Evolutionary conservation across 192 early-diverging fungal genomes (phyloP).

Genomic region (Thoreauomyces humboldtii): DNA sequence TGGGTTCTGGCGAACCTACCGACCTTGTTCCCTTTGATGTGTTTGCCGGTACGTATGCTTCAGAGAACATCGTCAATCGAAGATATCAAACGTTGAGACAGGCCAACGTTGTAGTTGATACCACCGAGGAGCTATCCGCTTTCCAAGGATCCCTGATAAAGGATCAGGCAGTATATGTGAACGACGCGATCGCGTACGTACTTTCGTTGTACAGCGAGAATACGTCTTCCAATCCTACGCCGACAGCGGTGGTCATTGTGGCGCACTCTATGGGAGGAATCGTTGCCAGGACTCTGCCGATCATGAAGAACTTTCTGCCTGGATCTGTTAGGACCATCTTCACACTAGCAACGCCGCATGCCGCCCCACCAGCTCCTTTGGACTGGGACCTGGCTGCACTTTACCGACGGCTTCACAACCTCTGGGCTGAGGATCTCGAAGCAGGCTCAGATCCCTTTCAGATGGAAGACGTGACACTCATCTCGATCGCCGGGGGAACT

Average conservation of each 20-base stretch:
- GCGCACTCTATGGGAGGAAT: slow-evolving; percentile 97
- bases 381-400: slow-evolving; percentile 54
- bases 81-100: background rate
- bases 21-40: slow-evolving; percentile 27
- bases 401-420: slow-evolving; percentile 65
- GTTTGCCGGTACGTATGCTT: slow-evolving; percentile 11
- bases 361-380: slow-evolving; percentile 74
- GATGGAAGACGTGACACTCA: slow-evolving; percentile 63
- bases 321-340: slow-evolving; percentile 79
- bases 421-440: slow-evolving; percentile 62
- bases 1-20: background rate
- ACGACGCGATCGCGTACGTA: slow-evolving; percentile 39
- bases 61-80: background rate
- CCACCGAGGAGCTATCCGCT: slow-evolving; percentile 90
- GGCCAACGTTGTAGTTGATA: slow-evolving; percentile 54
- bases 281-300: slow-evolving; percentile 79
- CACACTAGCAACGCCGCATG: slow-evolving; percentile 87
- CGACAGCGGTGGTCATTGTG: slow-evolving; percentile 76
- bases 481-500: slow-evolving; percentile 89
- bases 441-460: background rate
- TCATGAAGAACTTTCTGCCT: slow-evolving; percentile 63
- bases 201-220: slow-evolving; percentile 38
- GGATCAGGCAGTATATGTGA: slow-evolving; percentile 78
- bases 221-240: too few species aligned
- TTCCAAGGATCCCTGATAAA: slow-evolving; percentile 76